Conservation (phyloP, 768 basidiomycete species). For the Leccinum uliginosum region DNA sequence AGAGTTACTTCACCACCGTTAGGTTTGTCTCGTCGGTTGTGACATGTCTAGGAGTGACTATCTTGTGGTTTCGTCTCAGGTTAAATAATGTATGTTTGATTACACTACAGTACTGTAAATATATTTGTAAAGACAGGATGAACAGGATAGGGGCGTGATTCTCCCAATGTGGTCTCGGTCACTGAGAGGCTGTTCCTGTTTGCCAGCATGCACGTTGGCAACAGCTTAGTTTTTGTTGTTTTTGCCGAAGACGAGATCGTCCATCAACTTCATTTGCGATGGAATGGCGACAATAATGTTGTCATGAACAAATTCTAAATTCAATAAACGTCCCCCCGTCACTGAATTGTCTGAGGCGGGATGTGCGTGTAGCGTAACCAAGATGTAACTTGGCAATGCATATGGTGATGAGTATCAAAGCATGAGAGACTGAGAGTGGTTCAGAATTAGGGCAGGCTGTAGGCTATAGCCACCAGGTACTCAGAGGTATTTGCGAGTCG, state of each 20-base stretch:
- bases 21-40: constrained; percentile 1
- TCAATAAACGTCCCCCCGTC: neutral
- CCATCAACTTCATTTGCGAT: neutral
- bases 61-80: neutral
- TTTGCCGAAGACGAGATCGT: neutral
- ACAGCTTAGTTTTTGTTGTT: neutral
- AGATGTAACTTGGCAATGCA: neutral
- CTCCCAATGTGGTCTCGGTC: neutral
- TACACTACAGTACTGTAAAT: neutral
- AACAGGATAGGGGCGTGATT: neutral
- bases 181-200: neutral
- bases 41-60: neutral
- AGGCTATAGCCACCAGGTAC: neutral
- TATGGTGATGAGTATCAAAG: too few species aligned
- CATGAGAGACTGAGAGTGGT: too few species aligned
- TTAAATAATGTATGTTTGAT: neutral
- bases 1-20: constrained; percentile 17
- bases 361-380: neutral
- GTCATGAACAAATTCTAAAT: neutral
- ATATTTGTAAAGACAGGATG: neutral
- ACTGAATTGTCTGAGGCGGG: neutral
- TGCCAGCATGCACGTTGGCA: neutral
- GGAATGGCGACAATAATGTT: neutral
- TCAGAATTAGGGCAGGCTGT: neutral
- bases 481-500: neutral